A percentile compares a stretch with the other conserved stretches of the same genome.
Evolutionary conservation across 192 early-diverging fungal species (phyloP).

Genomic region (Podila minutissima): DNA sequence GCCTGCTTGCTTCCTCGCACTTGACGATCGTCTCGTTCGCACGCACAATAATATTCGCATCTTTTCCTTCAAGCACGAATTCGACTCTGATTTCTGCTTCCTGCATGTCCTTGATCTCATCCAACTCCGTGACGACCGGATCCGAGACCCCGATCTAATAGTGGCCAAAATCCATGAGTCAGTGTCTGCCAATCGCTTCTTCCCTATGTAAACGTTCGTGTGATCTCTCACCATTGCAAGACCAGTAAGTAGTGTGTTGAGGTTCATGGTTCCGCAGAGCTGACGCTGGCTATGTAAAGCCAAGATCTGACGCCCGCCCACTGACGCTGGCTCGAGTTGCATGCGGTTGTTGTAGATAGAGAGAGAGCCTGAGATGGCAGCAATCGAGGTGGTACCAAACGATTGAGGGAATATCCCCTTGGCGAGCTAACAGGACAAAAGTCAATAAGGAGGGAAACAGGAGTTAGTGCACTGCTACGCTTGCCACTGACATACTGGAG

Average conservation of each 20-base stretch:
- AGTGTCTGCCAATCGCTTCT: not conserved
- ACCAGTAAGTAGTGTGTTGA: constrained; percentile 23
- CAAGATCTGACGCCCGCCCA: constrained; percentile 32
- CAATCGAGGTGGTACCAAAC: constrained; percentile 38
- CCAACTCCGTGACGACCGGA: constrained; percentile 18
- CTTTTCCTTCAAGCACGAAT: constrained; percentile 30
- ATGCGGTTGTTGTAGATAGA: constrained; percentile 51
- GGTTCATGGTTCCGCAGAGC: constrained; percentile 44
- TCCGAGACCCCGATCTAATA: constrained; percentile 31
- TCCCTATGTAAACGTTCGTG: not conserved
- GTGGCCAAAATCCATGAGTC: not conserved
- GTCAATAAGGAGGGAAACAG: too few species aligned
- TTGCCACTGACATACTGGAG: too few species aligned
- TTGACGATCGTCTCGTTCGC: constrained; percentile 35
- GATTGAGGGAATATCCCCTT: constrained; percentile 43
- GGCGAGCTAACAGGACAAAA: constrained; percentile 15
- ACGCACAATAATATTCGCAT: constrained; percentile 22
- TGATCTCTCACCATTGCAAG: constrained; percentile 14
- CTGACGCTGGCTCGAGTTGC: constrained; percentile 43
- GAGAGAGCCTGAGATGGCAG: constrained; percentile 35
- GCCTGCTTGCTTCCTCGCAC: constrained; percentile 32
- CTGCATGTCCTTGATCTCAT: not conserved
- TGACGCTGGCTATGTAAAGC: constrained; percentile 31
- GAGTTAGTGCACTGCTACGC: too few species aligned
- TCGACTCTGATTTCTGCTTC: constrained; percentile 37